A percentile compares a stretch with the other conserved stretches of the same genome.
These are phyloP conservation scores for Erythrobasidium yunnanense DNA, from an alignment of 768 basidiomycete genomes.

Conservation along the genomic window DNA sequence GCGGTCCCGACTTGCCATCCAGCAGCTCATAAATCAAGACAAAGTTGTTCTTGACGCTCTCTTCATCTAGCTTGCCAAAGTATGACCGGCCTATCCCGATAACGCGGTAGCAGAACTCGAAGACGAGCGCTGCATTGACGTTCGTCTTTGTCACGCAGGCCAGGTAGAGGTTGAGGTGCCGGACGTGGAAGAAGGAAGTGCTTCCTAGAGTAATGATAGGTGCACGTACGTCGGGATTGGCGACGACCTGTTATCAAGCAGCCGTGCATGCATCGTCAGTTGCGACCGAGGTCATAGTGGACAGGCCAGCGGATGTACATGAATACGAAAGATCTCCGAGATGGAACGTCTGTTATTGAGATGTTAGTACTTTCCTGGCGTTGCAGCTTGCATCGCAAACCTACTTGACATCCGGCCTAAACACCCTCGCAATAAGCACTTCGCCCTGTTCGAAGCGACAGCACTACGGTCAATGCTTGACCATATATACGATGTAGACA, in stretches of 20 bases:
- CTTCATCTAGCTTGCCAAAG: slow-evolving; percentile 97
- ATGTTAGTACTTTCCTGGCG: no score
- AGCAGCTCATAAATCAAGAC: slow-evolving; percentile 95
- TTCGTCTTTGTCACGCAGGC: slow-evolving; percentile 92
- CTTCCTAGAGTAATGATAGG: slow-evolving; percentile 96
- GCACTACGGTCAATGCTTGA: no score
- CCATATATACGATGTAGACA: no score
- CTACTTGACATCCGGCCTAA: slow-evolving; percentile 94
- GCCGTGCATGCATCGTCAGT: no score
- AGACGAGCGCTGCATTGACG: slow-evolving; percentile 92
- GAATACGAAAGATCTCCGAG: slow-evolving; percentile 70
- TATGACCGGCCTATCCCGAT: slow-evolving; percentile 88
- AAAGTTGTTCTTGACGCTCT: slow-evolving; percentile 97
- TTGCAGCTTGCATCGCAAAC: slow-evolving; percentile 30
- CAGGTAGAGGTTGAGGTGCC: slow-evolving; percentile 88
- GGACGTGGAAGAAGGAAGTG: slow-evolving; percentile 96
- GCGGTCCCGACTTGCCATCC: slow-evolving; percentile 57
- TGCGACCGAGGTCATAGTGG: no score
- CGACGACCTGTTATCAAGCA: slow-evolving; percentile 58
- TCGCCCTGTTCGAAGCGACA: no score
- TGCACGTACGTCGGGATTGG: slow-evolving; percentile 89
- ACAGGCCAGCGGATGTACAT: slow-evolving; percentile 48
- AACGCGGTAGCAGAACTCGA: slow-evolving; percentile 95
- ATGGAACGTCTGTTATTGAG: slow-evolving; percentile 34
- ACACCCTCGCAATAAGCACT: slow-evolving; percentile 91